Percentiles rank a stretch among this genome's conserved stretches.
phyloP scores from a whole-genome alignment of 345 rosid genomes.

The Moricandia moricandioides region DNA sequence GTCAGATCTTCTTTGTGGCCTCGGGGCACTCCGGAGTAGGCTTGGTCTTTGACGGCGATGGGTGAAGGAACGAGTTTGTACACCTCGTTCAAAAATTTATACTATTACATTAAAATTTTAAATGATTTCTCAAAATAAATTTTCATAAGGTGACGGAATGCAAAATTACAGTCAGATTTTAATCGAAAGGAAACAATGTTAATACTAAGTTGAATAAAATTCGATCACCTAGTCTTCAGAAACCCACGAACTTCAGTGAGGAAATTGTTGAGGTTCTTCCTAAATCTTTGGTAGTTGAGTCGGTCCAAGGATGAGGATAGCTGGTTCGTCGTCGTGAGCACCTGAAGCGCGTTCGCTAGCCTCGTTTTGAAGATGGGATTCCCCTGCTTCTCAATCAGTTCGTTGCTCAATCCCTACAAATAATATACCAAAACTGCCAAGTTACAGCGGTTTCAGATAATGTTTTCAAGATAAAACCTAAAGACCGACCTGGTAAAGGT shows the following conservation, averaged over 20 bases:
- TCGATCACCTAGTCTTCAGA: slow-evolving; percentile 57
- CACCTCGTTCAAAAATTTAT: no score
- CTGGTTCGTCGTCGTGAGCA: slow-evolving; percentile 79
- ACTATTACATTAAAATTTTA: no score
- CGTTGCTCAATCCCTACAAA: slow-evolving; percentile 61
- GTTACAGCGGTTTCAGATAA: background rate
- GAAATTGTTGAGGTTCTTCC: slow-evolving; percentile 80
- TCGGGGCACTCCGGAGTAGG: no score
- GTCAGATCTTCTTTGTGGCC: no score
- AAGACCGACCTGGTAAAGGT: slow-evolving; percentile 69
- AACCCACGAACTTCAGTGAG: slow-evolving; percentile 91
- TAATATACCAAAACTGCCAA: slow-evolving; percentile 6
- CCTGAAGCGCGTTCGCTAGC: slow-evolving; percentile 67
- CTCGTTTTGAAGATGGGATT: slow-evolving; percentile 56
- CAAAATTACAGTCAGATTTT: background rate
- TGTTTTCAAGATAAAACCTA: background rate
- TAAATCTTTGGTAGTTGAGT: slow-evolving; percentile 78
- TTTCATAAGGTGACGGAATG: no score
- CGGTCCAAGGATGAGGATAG: slow-evolving; percentile 77
- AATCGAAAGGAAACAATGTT: background rate
- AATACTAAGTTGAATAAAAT: background rate
- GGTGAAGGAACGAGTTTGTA: no score
- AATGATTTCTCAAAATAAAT: no score
- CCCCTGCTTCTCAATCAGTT: slow-evolving; percentile 71
- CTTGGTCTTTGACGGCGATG: no score